Evolutionary conservation across 345 rosid species (phyloP), one percentile per base, ranked within the genome.

Genomic region (Eucalyptus lansdowneana): DNA sequence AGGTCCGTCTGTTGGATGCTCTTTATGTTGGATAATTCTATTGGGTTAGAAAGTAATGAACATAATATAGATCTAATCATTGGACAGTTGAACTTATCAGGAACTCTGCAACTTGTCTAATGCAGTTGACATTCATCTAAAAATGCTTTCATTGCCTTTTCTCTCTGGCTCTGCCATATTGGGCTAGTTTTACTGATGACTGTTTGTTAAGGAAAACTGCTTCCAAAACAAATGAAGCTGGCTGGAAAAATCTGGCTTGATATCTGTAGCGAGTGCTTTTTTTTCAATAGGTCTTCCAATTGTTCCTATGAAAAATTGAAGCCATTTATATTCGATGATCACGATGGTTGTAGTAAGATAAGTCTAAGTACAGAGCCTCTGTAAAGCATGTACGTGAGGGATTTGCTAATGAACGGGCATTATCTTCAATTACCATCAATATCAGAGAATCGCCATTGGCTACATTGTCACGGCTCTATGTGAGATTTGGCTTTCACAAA

Each of bases 361-460:
- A 72, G 47, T 76, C 27, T 37, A 76, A 37, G 83, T 3, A 76
- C 83, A 37, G 14, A 37, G 45, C 83, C 83, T 76, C 47, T 76
- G 83, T 76, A 40, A 76, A 76, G 83, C 45, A 10, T 76, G 45
- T 76, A 37, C 37, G 42, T 7, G 45, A 76, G 25, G 83, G 83
- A 37, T 17, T 37, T 76, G 83, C 47, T 37, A 76, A 76, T 76
- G 44, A 76, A 40, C 11, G 1, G 3, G 45, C 24, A 21, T 88
- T 76, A 37, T 76, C 14, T 72, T 72, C 83, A 37, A 72, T 51
- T 40, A 45, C 89, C 34, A 85, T 91, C 89, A 76, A 76, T 76
- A 76, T 90, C 94, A 93, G 95, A 93, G 94, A 90, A 93, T 93
- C 90, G 90, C 95, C 40, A 89, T 92, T 86, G 95, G 94, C 27